Percentiles rank a stretch among this genome's conserved stretches.
phyloP scores from a whole-genome alignment of 345 rosid species.

The Stellera chamaejasme region DNA sequence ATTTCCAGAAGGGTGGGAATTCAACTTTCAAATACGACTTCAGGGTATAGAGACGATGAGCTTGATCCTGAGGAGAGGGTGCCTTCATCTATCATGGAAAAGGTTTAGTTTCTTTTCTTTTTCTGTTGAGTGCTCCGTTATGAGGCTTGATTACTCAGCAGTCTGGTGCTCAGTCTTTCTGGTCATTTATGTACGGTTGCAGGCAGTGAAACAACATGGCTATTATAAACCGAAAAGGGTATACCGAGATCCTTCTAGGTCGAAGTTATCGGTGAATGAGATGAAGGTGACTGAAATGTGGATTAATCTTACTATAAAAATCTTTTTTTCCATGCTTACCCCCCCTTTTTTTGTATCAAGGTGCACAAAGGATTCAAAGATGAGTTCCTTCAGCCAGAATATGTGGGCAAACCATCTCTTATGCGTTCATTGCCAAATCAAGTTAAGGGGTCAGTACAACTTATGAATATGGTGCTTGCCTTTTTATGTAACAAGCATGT shows the following conservation, averaged over 20 bases:
- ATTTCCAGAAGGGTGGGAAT: slow-evolving; percentile 30
- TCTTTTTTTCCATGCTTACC: slow-evolving; percentile 8
- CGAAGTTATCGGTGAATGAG: slow-evolving; percentile 27
- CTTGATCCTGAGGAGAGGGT: slow-evolving; percentile 35
- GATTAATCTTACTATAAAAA: slow-evolving; percentile 2
- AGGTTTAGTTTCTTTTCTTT: slow-evolving; percentile 23
- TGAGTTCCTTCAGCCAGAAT: slow-evolving; percentile 33
- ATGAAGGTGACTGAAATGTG: slow-evolving; percentile 28
- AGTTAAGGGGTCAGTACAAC: slow-evolving; percentile 40
- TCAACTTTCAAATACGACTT: slow-evolving; percentile 32
- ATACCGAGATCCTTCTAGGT: slow-evolving; percentile 21
- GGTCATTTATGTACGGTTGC: slow-evolving; percentile 6
- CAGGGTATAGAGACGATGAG: slow-evolving; percentile 27
- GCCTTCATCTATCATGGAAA: slow-evolving; percentile 29
- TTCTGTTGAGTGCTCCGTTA: slow-evolving; percentile 2
- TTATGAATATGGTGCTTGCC: too few species aligned
- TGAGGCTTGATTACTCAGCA: background rate
- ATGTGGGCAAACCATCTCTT: slow-evolving; percentile 29
- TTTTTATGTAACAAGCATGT: too few species aligned
- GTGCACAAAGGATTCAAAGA: slow-evolving; percentile 30
- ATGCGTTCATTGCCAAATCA: slow-evolving; percentile 25
- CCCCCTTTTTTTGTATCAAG: slow-evolving; percentile 28
- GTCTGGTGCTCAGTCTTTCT: too few species aligned
- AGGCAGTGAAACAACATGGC: slow-evolving; percentile 36
- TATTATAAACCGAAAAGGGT: slow-evolving; percentile 30